These are phyloP conservation scores for Hyphopichia homilentoma DNA, from an alignment of 805 yeast species.

Conservation along the genomic window DNA sequence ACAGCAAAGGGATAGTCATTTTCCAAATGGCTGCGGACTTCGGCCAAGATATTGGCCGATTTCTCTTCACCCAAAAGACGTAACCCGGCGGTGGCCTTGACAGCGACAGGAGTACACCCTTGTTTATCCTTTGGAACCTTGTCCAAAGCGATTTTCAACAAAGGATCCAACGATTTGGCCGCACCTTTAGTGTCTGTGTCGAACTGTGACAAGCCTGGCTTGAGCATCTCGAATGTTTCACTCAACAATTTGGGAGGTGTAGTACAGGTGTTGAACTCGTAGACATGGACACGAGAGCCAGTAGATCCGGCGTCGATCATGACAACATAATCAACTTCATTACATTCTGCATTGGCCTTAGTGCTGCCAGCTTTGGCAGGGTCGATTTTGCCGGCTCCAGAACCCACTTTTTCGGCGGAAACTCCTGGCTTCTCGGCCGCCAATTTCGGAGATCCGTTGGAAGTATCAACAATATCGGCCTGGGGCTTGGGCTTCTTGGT, in stretches of 20 bases:
- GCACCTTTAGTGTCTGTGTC: slow-evolving; percentile 81
- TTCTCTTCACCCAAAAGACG: slow-evolving; percentile 78
- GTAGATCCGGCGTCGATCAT: slow-evolving; percentile 99
- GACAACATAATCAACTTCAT: slow-evolving; percentile 65
- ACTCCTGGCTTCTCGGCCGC: slow-evolving; percentile 11
- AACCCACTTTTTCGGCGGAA: slow-evolving; percentile 20
- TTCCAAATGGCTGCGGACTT: slow-evolving; percentile 75
- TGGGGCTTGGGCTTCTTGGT: slow-evolving; percentile 5
- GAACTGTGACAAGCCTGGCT: slow-evolving; percentile 88
- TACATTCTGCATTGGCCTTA: slow-evolving; percentile 20
- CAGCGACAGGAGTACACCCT: slow-evolving; percentile 88
- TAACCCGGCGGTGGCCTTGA: slow-evolving; percentile 97
- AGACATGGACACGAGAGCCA: slow-evolving; percentile 94
- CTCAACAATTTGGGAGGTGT: slow-evolving; percentile 76
- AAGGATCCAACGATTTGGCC: slow-evolving; percentile 83
- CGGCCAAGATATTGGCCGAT: slow-evolving; percentile 64
- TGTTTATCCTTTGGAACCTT: slow-evolving; percentile 71
- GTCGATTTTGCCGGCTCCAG: neutral
- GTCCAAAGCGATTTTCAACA: slow-evolving; percentile 70
- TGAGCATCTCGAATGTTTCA: slow-evolving; percentile 83
- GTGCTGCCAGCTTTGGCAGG: slow-evolving; percentile 1
- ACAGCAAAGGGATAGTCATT: slow-evolving; percentile 88
- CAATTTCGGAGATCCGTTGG: neutral
- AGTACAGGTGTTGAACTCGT: slow-evolving; percentile 82
- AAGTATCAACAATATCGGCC: neutral